A percentile compares a stretch with the other conserved stretches of the same genome.
Conservation (phyloP, 345 rosid genomes). For the Anacardium occidentale region DNA sequence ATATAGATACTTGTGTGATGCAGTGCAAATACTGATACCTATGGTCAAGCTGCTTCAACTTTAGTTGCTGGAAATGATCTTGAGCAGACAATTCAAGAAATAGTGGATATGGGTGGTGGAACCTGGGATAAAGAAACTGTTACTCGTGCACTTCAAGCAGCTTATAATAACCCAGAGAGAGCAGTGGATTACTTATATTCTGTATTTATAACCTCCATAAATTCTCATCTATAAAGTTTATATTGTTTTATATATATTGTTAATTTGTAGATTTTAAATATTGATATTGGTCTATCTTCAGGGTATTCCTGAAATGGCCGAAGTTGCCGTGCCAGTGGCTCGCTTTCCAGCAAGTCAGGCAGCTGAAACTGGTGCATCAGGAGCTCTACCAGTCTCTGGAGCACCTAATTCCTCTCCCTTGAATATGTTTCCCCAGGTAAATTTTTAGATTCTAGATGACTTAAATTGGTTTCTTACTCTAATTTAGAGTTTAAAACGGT, state of each 20-base stretch:
- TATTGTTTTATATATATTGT: slow-evolving; percentile 21
- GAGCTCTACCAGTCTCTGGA: slow-evolving; percentile 54
- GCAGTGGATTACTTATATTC: slow-evolving; percentile 97
- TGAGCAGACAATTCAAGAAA: slow-evolving; percentile 73
- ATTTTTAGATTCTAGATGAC: slow-evolving; percentile 13
- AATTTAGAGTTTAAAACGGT: no score
- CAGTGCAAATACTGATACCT: slow-evolving; percentile 63
- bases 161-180: slow-evolving; percentile 96
- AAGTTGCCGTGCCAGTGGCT: slow-evolving; percentile 70
- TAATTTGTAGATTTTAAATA: slow-evolving; percentile 4
- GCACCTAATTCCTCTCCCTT: slow-evolving; percentile 94
- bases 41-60: slow-evolving; percentile 86
- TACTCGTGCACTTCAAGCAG: slow-evolving; percentile 91
- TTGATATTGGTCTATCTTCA: slow-evolving; percentile 37
- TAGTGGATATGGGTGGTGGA: slow-evolving; percentile 98
- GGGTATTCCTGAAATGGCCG: slow-evolving; percentile 93
- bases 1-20: slow-evolving; percentile 16
- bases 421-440: slow-evolving; percentile 95
- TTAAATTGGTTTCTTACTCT: background rate
- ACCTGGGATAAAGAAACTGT: slow-evolving; percentile 96
- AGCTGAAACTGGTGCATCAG: slow-evolving; percentile 52
- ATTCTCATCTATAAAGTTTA: slow-evolving; percentile 5
- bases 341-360: slow-evolving; percentile 43
- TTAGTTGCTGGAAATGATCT: slow-evolving; percentile 71
- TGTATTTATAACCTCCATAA: slow-evolving; percentile 39